Base-by-base conservation (phyloP, 495 filamentous ascomycete species). In the Aspergillus ellipticus region DNA sequence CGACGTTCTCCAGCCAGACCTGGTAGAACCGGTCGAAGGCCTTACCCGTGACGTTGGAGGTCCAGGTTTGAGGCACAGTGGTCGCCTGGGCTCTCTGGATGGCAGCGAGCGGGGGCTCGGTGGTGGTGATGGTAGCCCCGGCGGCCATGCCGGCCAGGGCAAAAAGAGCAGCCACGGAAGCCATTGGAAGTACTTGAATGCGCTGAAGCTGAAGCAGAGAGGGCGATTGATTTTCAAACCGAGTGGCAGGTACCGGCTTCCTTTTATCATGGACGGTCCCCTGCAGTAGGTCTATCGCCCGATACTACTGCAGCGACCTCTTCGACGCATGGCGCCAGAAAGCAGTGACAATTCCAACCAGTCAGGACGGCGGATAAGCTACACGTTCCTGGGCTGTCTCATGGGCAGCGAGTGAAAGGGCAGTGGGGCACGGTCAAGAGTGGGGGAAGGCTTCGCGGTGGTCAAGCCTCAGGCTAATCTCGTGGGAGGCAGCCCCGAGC, bases 1-100 rank as follows among this genome's bases (percentile, higher is more conserved):
- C 83, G 19, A 80, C 83, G 62, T 89, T 90, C 74, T 89, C 87
- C 10, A 89, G 70, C 82, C 83, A 89, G 64, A 90, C 82, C 53
- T 79, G 75, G 20, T 82, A 74, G 54, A 87, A 82, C 9, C 84
- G 79, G 66, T 88, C 74, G 59, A 88, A 90, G 0, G 76, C 82
- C 62, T 78, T 74, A 49, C 86, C 86, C 54, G 69, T 58, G 49
- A 89, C 80, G 58, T 79, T 67, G 55, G 79, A 82, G 6, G 50
- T 42, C 43, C 43, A 47, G 10, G 43, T 47, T 20, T 24, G 43
- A 47, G 43, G 43, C 13, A 47, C 3, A 4, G 43, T 47, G 20
- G 43, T 47, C 43, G 43, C 43, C 20, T 47, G 43, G 21, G 43
- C 43, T 26, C 15, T 22, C 20, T 15, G 17, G 43, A 47, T 47